phyloP scores from a whole-genome alignment of 1,139 yeast genomes.

The Taiozyma sp. region DNA sequence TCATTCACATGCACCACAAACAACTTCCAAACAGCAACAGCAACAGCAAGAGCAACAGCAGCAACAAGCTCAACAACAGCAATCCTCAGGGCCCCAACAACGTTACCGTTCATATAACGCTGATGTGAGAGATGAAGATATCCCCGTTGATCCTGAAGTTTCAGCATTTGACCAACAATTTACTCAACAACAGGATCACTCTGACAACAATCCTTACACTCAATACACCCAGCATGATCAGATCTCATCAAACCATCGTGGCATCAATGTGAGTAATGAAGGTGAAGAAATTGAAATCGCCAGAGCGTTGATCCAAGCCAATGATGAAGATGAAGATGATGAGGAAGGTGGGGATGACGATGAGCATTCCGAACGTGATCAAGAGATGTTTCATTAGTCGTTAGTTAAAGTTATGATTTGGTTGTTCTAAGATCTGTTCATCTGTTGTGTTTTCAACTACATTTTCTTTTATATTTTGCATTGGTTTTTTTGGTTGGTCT shows the following conservation, averaged over 20 bases:
- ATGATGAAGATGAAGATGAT: slow-evolving; percentile 27
- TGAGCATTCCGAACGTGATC: slow-evolving; percentile 8
- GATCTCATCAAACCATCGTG: slow-evolving; percentile 1
- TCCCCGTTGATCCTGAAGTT: slow-evolving; percentile 58
- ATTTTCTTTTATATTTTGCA: too few relatives aligned
- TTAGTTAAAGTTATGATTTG: not conserved
- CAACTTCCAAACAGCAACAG: not conserved
- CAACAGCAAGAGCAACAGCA: slow-evolving; percentile 1
- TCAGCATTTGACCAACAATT: slow-evolving; percentile 40
- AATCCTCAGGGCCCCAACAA: not conserved
- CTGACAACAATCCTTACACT: slow-evolving; percentile 8
- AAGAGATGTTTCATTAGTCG: not conserved
- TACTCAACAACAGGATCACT: slow-evolving; percentile 27
- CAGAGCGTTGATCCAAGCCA: slow-evolving; percentile 58
- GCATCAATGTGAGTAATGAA: slow-evolving; percentile 1
- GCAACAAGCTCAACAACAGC: slow-evolving; percentile 5
- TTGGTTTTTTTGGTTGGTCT: not conserved
- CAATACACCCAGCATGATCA: slow-evolving; percentile 3
- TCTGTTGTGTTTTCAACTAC: not conserved
- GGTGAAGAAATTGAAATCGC: slow-evolving; percentile 63
- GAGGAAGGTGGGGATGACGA: slow-evolving; percentile 14
- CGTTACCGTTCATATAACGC: not conserved
- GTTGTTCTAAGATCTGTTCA: too few relatives aligned
- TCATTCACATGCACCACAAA: not conserved
- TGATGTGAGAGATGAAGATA: slow-evolving; percentile 20